These are phyloP conservation scores for Colletotrichum lini DNA, from an alignment of 2,329 filamentous ascomycete genomes.

Conservation along the genomic window DNA sequence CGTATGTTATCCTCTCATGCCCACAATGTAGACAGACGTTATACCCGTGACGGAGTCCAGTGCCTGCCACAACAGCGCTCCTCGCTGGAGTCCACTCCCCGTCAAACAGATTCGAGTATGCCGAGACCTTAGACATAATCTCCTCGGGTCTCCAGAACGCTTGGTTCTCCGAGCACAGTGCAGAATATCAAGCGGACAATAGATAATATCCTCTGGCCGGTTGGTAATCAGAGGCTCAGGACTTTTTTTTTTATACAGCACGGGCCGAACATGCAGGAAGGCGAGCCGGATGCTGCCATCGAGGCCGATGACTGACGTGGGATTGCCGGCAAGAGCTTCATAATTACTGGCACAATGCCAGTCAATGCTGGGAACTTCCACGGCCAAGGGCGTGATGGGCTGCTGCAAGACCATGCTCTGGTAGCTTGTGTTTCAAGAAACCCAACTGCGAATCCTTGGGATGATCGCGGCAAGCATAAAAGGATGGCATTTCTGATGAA, in stretches of 20 bases:
- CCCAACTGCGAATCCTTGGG: conserved; percentile 18
- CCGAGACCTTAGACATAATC: conserved; percentile 5
- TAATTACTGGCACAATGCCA: conserved; percentile 36
- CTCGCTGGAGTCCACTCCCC: background rate
- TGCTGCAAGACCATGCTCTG: too few relatives aligned
- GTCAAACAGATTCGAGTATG: conserved; percentile 19
- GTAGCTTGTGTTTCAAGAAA: background rate
- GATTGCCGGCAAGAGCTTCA: background rate
- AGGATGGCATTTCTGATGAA: conserved; percentile 32
- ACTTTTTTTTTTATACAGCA: conserved; percentile 46
- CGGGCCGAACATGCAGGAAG: too few relatives aligned
- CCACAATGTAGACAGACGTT: background rate
- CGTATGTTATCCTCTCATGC: background rate
- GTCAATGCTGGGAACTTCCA: conserved; percentile 43
- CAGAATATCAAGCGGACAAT: conserved; percentile 46
- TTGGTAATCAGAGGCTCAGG: conserved; percentile 44
- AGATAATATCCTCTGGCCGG: conserved; percentile 44
- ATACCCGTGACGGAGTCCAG: background rate
- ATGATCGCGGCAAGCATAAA: conserved; percentile 17
- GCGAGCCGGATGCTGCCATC: background rate
- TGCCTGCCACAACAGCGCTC: background rate
- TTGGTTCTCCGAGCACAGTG: conserved; percentile 46
- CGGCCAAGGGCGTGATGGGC: conserved; percentile 44
- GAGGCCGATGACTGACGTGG: conserved; percentile 48
- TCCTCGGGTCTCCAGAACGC: conserved; percentile 44